phyloP scores from a whole-genome alignment of 306 rosid species.

The Datisca glomerata region DNA sequence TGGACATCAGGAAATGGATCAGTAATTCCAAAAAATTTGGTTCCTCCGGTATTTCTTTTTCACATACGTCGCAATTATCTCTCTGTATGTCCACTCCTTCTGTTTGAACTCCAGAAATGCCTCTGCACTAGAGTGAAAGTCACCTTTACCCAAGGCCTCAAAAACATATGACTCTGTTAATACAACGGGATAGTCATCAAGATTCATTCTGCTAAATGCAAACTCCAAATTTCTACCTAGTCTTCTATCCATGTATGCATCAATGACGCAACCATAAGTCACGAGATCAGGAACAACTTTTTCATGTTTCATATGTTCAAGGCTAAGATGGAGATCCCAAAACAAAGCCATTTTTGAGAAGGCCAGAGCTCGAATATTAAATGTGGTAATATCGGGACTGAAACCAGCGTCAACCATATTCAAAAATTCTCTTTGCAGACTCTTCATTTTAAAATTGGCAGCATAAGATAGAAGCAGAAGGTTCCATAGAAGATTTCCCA shows the following conservation, averaged over 20 bases:
- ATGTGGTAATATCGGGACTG: conserved; percentile 66
- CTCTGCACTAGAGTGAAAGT: conserved; percentile 68
- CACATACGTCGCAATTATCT: conserved; percentile 37
- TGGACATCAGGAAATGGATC: conserved; percentile 6
- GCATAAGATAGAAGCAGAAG: conserved; percentile 76
- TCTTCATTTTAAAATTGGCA: conserved; percentile 84
- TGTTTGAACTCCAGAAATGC: conserved; percentile 52
- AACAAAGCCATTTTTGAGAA: conserved; percentile 83
- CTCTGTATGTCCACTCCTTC: conserved; percentile 50
- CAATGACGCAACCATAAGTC: conserved; percentile 84
- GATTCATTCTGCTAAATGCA: conserved; percentile 43
- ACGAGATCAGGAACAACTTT: conserved; percentile 68
- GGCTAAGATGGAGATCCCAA: conserved; percentile 93
- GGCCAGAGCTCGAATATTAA: conserved; percentile 74
- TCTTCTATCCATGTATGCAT: conserved; percentile 59
- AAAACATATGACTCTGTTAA: conserved; percentile 65
- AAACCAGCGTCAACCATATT: conserved; percentile 67
- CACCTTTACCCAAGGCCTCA: conserved; percentile 90
- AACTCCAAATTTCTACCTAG: conserved; percentile 73
- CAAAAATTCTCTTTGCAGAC: conserved; percentile 72
- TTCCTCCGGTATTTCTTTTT: conserved; percentile 52
- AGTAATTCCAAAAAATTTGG: conserved; percentile 86
- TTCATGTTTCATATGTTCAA: conserved; percentile 71
- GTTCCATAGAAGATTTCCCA: conserved; percentile 83
- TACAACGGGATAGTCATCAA: conserved; percentile 34